Conservation (phyloP, 129 eudicot species). For the Escallonia herrerae region DNA sequence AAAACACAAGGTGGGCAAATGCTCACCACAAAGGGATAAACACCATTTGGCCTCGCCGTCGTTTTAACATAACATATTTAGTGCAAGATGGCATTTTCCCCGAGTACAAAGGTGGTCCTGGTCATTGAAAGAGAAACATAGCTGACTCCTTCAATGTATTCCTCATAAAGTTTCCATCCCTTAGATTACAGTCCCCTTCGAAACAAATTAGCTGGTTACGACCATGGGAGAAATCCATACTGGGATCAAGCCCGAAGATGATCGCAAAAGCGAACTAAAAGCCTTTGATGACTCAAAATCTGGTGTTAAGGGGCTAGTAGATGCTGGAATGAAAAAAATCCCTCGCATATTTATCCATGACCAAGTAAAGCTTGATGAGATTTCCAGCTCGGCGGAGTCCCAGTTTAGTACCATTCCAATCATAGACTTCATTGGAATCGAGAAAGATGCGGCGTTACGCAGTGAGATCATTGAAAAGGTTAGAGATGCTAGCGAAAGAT, state of each 20-base stretch:
- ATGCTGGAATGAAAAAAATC: constrained; percentile 15
- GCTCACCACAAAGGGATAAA: too few relatives aligned
- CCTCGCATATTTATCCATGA: constrained; percentile 9
- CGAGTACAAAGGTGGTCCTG: too few relatives aligned
- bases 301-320: constrained; percentile 22
- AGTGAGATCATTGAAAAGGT: constrained; percentile 1
- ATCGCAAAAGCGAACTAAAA: constrained; percentile 4
- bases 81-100: too few relatives aligned
- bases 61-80: too few relatives aligned
- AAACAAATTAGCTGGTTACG: too few relatives aligned
- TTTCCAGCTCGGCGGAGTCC: not conserved
- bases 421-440: constrained; percentile 3
- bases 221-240: not conserved
- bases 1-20: too few relatives aligned
- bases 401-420: constrained; percentile 1
- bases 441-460: not conserved
- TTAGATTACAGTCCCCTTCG: too few relatives aligned
- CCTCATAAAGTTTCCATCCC: too few relatives aligned
- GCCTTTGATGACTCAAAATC: constrained; percentile 19
- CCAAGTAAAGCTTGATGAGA: not conserved
- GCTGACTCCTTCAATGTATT: too few relatives aligned
- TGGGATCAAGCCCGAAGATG: not conserved
- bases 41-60: too few relatives aligned
- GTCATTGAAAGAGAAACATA: too few relatives aligned
- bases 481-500: constrained; percentile 8